Conservation (phyloP, 2,329 filamentous ascomycete genomes). For the Apiospora sp. region DNA sequence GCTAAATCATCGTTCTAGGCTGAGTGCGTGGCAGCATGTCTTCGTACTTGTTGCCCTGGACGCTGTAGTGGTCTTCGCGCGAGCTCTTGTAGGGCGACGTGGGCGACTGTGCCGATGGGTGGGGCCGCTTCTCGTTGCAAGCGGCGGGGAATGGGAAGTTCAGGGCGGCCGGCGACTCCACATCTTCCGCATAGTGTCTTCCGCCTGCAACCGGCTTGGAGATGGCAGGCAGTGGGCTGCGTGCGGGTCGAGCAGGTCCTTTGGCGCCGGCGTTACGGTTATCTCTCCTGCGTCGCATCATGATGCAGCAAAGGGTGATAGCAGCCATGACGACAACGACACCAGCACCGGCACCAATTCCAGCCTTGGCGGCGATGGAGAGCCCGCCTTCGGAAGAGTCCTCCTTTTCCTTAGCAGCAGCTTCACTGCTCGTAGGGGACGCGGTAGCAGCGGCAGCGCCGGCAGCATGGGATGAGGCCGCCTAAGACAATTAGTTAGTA, state of each 20-base stretch:
- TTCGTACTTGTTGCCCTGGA: conserved; percentile 27
- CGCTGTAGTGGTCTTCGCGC: conserved; percentile 16
- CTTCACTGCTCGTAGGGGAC: conserved; percentile 5
- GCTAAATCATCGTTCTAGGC: conserved; percentile 25
- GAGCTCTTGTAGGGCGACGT: conserved; percentile 21
- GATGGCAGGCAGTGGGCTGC: conserved; percentile 27
- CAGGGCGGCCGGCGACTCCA: conserved; percentile 13
- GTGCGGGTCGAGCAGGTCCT: conserved; percentile 19
- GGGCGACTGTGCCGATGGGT: not conserved
- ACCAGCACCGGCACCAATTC: conserved; percentile 29
- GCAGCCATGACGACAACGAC: conserved; percentile 25
- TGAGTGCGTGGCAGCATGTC: conserved; percentile 29
- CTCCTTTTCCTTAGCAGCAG: not conserved
- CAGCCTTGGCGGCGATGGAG: conserved; percentile 27
- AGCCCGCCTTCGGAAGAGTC: conserved; percentile 7
- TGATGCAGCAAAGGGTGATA: conserved; percentile 26
- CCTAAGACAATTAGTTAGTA: conserved; percentile 3
- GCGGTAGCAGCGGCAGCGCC: not conserved
- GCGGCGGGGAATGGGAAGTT: conserved; percentile 10
- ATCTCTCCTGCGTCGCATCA: conserved; percentile 17
- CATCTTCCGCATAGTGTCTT: conserved; percentile 26
- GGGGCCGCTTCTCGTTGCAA: not conserved
- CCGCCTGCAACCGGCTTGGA: conserved; percentile 26
- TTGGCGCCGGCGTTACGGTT: not conserved
- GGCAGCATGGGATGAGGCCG: not conserved